Evolutionary conservation across 805 yeast genomes (phyloP).

Genomic region (Priceomyces castillae): DNA sequence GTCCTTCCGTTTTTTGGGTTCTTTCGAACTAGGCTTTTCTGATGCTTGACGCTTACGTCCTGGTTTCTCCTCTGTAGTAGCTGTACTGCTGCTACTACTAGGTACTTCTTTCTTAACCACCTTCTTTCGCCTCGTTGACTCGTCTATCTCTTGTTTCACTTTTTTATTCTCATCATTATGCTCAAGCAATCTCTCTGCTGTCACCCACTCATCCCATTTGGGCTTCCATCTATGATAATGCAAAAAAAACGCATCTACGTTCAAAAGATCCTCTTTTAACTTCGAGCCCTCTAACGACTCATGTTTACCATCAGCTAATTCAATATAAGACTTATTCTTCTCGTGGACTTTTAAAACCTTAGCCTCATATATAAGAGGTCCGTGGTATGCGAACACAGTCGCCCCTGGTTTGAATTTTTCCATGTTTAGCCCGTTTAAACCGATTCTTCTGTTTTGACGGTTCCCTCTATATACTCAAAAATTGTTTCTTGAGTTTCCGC

Average conservation of each 20-base stretch:
- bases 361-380: constrained; percentile 88
- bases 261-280: constrained; percentile 24
- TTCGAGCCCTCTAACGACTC: constrained; percentile 30
- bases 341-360: constrained; percentile 66
- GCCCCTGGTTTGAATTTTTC: constrained; percentile 21
- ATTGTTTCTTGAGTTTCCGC: no score
- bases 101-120: constrained; percentile 10
- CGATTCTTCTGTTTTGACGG: no score
- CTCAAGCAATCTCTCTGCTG: constrained; percentile 61
- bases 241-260: constrained; percentile 53
- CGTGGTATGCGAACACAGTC: constrained; percentile 73
- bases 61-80: constrained; percentile 1
- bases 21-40: constrained; percentile 5
- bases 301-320: constrained; percentile 39
- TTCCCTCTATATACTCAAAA: no score
- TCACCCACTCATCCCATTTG: constrained; percentile 97
- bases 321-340: constrained; percentile 43
- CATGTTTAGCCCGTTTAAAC: background rate
- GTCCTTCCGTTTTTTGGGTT: constrained; percentile 6
- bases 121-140: constrained; percentile 16
- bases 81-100: background rate
- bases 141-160: constrained; percentile 58
- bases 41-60: constrained; percentile 1
- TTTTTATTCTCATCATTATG: constrained; percentile 65
- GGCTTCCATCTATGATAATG: constrained; percentile 96